phyloP scores from a whole-genome alignment of 495 filamentous ascomycete genomes.

The Cryomyces antarcticus region DNA sequence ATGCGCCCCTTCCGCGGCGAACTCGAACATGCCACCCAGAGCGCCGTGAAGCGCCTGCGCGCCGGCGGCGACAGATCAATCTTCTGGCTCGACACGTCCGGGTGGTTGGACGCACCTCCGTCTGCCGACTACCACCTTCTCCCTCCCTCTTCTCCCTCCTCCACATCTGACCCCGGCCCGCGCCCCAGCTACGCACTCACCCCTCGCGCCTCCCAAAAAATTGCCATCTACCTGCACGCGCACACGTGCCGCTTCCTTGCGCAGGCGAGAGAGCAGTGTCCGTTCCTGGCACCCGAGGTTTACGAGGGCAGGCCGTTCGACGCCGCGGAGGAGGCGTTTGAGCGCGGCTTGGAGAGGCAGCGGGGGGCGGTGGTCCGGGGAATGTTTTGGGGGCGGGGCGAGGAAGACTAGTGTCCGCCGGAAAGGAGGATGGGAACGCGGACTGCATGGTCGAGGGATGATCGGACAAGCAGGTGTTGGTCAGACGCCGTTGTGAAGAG shows the following conservation, averaged over 20 bases:
- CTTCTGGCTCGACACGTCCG: slow-evolving; percentile 26
- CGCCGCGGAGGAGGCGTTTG: slow-evolving; percentile 12
- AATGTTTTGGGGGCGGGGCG: slow-evolving; percentile 12
- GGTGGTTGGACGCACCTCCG: slow-evolving; percentile 14
- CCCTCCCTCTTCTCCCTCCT: neutral
- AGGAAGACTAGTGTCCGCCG: too few species aligned
- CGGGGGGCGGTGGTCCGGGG: slow-evolving; percentile 18
- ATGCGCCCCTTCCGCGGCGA: slow-evolving; percentile 22
- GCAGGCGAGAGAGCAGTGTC: slow-evolving; percentile 14
- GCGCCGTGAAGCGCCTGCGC: slow-evolving; percentile 16
- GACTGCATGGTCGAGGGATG: too few species aligned
- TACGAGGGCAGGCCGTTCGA: slow-evolving; percentile 19
- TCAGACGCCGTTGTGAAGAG: too few species aligned
- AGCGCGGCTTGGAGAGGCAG: slow-evolving; percentile 15
- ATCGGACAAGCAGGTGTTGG: too few species aligned
- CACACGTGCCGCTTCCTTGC: slow-evolving; percentile 23
- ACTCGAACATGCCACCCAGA: slow-evolving; percentile 20
- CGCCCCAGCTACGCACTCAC: slow-evolving; percentile 16
- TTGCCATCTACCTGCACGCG: slow-evolving; percentile 22
- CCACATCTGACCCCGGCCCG: slow-evolving; percentile 9
- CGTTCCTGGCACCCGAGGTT: slow-evolving; percentile 19
- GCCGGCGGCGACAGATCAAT: slow-evolving; percentile 17
- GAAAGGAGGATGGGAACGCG: too few species aligned
- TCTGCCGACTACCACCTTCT: slow-evolving; percentile 9
- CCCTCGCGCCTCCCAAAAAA: slow-evolving; percentile 19